Evolutionary conservation across 805 yeast genomes (phyloP).

Genomic region (Candida maris): DNA sequence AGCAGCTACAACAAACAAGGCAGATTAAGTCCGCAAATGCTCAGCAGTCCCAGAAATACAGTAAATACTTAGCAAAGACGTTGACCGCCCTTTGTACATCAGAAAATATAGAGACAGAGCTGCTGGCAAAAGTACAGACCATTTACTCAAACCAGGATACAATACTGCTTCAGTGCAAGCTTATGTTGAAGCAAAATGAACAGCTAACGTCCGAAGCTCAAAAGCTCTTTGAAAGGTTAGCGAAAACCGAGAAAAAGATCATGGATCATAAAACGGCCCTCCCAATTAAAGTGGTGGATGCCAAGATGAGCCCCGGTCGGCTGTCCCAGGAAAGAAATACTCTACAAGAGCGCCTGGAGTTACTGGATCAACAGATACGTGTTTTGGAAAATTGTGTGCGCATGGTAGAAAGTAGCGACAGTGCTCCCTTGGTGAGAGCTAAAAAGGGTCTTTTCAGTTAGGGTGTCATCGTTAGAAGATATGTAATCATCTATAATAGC

Average conservation of each 20-base stretch:
- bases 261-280: conserved; percentile 1
- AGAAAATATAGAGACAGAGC: conserved; percentile 16
- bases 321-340: conserved; percentile 11
- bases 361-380: conserved; percentile 67
- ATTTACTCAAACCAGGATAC: conserved; percentile 29
- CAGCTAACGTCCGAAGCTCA: conserved; percentile 9
- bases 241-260: conserved; percentile 15
- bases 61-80: conserved; percentile 20
- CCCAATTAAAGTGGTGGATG: neutral
- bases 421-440: conserved; percentile 14
- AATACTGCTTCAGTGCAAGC: conserved; percentile 21
- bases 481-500: neutral
- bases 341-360: conserved; percentile 59
- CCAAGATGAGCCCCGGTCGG: conserved; percentile 6
- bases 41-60: conserved; percentile 20
- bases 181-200: conserved; percentile 13
- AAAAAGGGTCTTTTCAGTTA: conserved; percentile 21
- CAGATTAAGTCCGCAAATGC: conserved; percentile 20
- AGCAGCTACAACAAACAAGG: conserved; percentile 23
- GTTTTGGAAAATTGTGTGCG: conserved; percentile 58
- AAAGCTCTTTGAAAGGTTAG: conserved; percentile 14
- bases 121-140: conserved; percentile 23
- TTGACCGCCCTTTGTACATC: conserved; percentile 14
- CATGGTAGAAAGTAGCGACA: conserved; percentile 29
- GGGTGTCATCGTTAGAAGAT: neutral